Percentiles rank a stretch among this genome's conserved stretches.
These are phyloP conservation scores for Dryas alaskensis DNA, from an alignment of 306 rosid species.

Conservation along the genomic window DNA sequence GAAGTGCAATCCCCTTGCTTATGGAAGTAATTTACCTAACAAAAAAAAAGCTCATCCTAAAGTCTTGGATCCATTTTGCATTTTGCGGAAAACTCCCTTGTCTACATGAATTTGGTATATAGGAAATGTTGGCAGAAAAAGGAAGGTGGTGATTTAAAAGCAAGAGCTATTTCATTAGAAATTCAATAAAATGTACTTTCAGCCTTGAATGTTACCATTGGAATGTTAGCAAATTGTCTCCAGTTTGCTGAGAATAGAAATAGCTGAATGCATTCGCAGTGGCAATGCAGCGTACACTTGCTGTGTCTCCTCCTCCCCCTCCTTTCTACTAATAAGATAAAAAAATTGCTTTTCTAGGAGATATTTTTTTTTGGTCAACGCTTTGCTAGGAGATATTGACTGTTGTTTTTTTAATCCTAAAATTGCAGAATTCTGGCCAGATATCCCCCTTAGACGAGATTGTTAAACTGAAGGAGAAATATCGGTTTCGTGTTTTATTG, in stretches of 20 bases:
- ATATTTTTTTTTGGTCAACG: not conserved
- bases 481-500: slow-evolving; percentile 76
- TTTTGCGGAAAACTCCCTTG: not conserved
- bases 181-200: not conserved
- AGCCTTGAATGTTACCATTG: not conserved
- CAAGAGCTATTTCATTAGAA: not conserved
- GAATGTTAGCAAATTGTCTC: not conserved
- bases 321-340: not conserved
- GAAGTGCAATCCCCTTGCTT: not conserved
- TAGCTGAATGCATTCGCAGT: slow-evolving; percentile 4
- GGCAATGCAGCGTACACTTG: not conserved
- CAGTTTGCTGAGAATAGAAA: not conserved
- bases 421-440: slow-evolving; percentile 89
- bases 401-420: not conserved
- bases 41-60: no score
- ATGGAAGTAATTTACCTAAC: no score
- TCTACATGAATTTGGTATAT: not conserved
- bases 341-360: not conserved
- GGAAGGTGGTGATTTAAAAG: not conserved
- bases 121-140: not conserved
- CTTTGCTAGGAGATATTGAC: slow-evolving; percentile 1
- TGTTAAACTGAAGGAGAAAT: slow-evolving; percentile 85
- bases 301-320: not conserved
- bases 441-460: slow-evolving; percentile 89
- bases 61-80: no score